Evolutionary conservation across 1,139 yeast genomes (phyloP), one percentile per base, ranked within the genome.

Genomic region (Blastobotrys petasosporus): DNA sequence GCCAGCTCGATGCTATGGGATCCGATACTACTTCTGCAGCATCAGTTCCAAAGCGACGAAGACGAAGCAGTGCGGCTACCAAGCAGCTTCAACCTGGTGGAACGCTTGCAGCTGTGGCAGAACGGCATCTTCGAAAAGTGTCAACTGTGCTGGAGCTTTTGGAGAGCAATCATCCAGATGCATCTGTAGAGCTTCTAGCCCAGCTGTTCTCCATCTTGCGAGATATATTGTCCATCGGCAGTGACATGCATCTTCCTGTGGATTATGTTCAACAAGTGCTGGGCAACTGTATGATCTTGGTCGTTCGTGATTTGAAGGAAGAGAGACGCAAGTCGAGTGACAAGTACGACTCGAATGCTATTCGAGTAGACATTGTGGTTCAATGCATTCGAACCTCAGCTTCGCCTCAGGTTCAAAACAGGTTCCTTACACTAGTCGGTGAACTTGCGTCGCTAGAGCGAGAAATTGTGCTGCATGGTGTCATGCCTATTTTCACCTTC

Each of bases 401-500:
- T 42, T 85, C 95, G 35, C 97, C 97, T 8, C 97, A 92, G 65
- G 94, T 90, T 30, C 98, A 92, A 67, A 92, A 92, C 66, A 78
- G 90, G 56, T 70, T 92, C 45, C 70, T 92, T 51, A 69, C 92
- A 53, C 90, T 92, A 15, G 81, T 92, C 56, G 86, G 97, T 2
- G 84, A 88, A 45, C 71, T 92, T 56, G 97, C 97, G 0, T 73
- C 88, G 0, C 69, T 90, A 48, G 87, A 92, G 13, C 96, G 98
- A 7, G 97, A 92, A 62, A 79, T 85, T 35, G 88, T 92, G 33
- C 72, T 94, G 53, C 97, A 94, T 67, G 85, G 97, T 2, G 95
- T 94, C 11, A 92, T 92, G 99, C 98, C 99, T 15, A 90, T 92
- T 46, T 92, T 92, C 70, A 94, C 98, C 0, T 94, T 92, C 60